Conservation (phyloP, 2,329 filamentous ascomycete genomes). For the Leptographium flavum region DNA sequence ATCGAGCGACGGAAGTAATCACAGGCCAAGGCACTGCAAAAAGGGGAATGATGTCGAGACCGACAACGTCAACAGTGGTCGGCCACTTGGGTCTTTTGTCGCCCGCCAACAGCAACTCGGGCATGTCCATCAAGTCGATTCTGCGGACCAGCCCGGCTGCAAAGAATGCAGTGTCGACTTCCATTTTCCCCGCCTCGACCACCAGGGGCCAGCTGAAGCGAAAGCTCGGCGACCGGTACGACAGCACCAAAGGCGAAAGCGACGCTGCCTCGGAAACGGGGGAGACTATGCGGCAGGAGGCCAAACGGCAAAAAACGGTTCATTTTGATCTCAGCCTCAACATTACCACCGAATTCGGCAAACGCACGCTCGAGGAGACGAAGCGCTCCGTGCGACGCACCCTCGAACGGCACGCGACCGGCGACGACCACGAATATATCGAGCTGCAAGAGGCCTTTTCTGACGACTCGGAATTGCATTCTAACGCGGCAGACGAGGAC, state of each 20-base stretch:
- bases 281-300: not conserved
- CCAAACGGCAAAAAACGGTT: conserved; percentile 40
- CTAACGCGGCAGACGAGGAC: conserved; percentile 25
- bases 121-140: conserved; percentile 9
- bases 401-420: conserved; percentile 40
- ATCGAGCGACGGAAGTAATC: not conserved
- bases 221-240: conserved; percentile 4
- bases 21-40: no score
- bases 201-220: conserved; percentile 1
- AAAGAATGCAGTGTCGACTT: no score
- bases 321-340: conserved; percentile 44
- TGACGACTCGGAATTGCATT: conserved; percentile 29
- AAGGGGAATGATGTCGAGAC: not conserved
- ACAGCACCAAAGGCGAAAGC: conserved; percentile 1
- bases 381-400: conserved; percentile 40
- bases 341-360: conserved; percentile 35
- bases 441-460: conserved; percentile 25
- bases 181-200: not conserved
- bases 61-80: not conserved
- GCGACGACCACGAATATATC: conserved; percentile 20
- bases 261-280: not conserved
- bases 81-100: not conserved
- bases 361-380: conserved; percentile 36
- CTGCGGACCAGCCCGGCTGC: conserved; percentile 1
- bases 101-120: not conserved